Base-by-base conservation (phyloP, 2,329 filamentous ascomycete species). In the Hypoxylon sp. region DNA sequence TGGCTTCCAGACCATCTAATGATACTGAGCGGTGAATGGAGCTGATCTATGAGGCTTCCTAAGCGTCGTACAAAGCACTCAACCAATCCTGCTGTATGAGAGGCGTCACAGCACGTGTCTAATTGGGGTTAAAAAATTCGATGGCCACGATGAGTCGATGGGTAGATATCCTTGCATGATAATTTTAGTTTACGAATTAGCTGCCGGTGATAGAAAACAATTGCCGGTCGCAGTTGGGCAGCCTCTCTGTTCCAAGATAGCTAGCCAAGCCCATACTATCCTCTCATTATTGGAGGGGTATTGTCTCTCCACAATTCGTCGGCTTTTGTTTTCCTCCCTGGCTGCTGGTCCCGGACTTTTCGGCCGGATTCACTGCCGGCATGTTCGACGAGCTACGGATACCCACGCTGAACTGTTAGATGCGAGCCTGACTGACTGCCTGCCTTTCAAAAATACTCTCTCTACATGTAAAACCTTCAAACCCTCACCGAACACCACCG, bases 321-420 rank as follows among this genome's bases (percentile, higher is more conserved):
- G 69, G 69, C 69, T 72, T 61, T 70, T 70, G 69, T 56, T 68
- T 67, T 72, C 69, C 49, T 70, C 61, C 69, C 66, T 71, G 57
- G 61, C 66, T 59, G 46, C 35, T 65, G 58, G 54, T 22, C 37
- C 66, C 69, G 66, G 49, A 44, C 64, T 61, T 53, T 54, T 72
- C 64, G 69, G 58, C 69, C 64, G 69, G 63, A 67, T 55, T 72
- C 51, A 64, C 55, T 66, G 53, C 61, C 64, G 66, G 61, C 66
- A 69, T 55, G 60, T 59, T 69, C 56, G 61, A 72, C 51, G 58
- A 72, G 64, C 61, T 66, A 64, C 55, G 64, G 68, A 55, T 70
- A 64, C 67, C 54, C 20, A 20, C 20, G 64, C 69, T 61, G 67
- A 70, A 65, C 40, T 59, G 54, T 46, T 31, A 60, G 55, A 11